phyloP scores from a whole-genome alignment of 2,329 filamentous ascomycete species.

The Stagonosporopsis vannaccii region DNA sequence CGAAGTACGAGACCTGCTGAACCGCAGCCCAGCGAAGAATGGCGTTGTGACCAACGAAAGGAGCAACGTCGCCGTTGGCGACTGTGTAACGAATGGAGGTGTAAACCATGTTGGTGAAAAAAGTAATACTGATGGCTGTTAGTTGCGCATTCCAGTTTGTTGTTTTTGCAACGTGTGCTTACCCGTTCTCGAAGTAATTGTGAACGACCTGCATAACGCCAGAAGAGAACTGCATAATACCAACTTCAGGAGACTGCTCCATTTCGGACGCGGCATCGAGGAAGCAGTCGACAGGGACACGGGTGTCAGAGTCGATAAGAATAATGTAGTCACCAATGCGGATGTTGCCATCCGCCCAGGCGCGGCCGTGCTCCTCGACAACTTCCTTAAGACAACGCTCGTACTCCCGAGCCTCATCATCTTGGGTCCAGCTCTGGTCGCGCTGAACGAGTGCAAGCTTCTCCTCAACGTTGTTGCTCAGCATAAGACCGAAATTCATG shows the following conservation, averaged over 20 bases:
- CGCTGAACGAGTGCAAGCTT: constrained; percentile 56
- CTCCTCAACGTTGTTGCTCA: constrained; percentile 68
- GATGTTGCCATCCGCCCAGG: constrained; percentile 84
- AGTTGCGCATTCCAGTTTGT: not conserved
- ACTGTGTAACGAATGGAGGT: constrained; percentile 73
- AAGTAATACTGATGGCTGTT: constrained; percentile 62
- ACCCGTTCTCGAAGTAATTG: constrained; percentile 73
- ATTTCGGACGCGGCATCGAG: constrained; percentile 80
- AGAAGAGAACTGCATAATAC: constrained; percentile 76
- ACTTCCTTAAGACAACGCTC: constrained; percentile 63
- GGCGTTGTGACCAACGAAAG: constrained; percentile 79
- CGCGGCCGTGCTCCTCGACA: constrained; percentile 71
- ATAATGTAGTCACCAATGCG: constrained; percentile 82
- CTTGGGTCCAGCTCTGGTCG: constrained; percentile 44
- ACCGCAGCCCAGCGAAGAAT: constrained; percentile 73
- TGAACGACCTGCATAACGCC: constrained; percentile 77
- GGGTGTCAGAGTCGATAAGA: constrained; percentile 77
- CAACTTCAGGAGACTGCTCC: constrained; percentile 79
- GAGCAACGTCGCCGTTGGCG: constrained; percentile 72
- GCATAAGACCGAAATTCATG: constrained; percentile 73
- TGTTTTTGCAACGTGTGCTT: not conserved
- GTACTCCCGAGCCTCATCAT: constrained; percentile 32
- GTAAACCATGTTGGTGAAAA: constrained; percentile 79
- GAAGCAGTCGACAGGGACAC: constrained; percentile 76
- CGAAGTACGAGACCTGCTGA: constrained; percentile 62